phyloP scores from a whole-genome alignment of 1,139 yeast genomes.

The Candida glucosophila region DNA sequence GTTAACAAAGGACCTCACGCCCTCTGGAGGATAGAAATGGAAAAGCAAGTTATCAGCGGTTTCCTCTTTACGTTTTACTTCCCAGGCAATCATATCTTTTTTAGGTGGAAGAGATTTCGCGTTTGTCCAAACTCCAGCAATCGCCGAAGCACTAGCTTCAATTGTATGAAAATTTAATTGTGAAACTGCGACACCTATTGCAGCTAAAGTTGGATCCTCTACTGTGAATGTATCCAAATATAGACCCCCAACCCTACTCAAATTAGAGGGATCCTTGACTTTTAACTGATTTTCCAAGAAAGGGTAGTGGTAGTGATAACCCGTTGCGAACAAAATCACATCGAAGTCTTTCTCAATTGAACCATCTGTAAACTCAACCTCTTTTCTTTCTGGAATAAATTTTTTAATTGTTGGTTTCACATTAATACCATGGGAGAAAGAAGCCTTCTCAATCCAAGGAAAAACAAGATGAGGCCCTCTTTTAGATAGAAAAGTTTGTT shows the following conservation, averaged over 20 bases:
- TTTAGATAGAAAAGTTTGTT: conserved; percentile 28
- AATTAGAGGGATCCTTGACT: conserved; percentile 16
- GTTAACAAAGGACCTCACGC: no score
- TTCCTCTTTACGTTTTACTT: conserved; percentile 10
- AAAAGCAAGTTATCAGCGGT: conserved; percentile 16
- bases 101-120: conserved; percentile 17
- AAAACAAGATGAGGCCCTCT: conserved; percentile 21
- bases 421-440: conserved; percentile 25
- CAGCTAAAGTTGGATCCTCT: conserved; percentile 34
- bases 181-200: conserved; percentile 31
- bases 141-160: conserved; percentile 35
- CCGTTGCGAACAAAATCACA: conserved; percentile 25
- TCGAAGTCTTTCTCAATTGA: conserved; percentile 15
- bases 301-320: conserved; percentile 30
- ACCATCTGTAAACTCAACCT: conserved; percentile 22
- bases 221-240: conserved; percentile 30
- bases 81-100: conserved; percentile 25
- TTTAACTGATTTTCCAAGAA: conserved; percentile 15
- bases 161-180: conserved; percentile 33
- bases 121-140: conserved; percentile 40
- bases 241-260: conserved; percentile 26
- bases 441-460: conserved; percentile 26
- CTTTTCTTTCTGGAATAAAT: conserved; percentile 16
- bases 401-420: conserved; percentile 20
- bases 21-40: conserved; percentile 20